Evolutionary conservation across 1,139 yeast species (phyloP).

Genomic region (Debaryomyces singareniensis): DNA sequence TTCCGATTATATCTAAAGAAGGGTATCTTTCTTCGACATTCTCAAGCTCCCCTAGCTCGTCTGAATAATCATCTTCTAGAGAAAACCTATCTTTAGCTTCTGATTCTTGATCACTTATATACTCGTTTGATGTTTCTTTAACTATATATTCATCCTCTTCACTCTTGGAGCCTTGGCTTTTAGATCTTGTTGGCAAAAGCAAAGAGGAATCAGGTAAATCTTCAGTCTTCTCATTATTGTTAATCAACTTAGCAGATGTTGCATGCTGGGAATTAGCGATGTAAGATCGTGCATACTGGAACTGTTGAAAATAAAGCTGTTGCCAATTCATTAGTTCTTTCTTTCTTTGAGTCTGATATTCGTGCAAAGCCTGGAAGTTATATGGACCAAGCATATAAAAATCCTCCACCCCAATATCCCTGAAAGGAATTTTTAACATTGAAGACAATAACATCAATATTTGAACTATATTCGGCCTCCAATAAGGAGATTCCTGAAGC

Average conservation of each 20-base stretch:
- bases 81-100: neutral
- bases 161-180: too few species aligned
- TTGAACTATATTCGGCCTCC: conserved; percentile 85
- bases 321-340: conserved; percentile 31
- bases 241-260: too few species aligned
- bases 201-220: too few species aligned
- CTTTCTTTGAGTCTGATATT: conserved; percentile 37
- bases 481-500: conserved; percentile 72
- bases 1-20: conserved; percentile 33
- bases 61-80: conserved; percentile 10
- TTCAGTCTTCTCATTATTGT: too few species aligned
- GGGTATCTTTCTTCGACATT: conserved; percentile 41
- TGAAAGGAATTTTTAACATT: conserved; percentile 25
- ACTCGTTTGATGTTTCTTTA: too few species aligned
- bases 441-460: conserved; percentile 32
- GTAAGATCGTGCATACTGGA: neutral
- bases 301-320: conserved; percentile 26
- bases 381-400: conserved; percentile 34
- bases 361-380: conserved; percentile 41
- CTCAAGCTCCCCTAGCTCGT: conserved; percentile 30
- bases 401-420: conserved; percentile 25
- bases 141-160: conserved; percentile 1
- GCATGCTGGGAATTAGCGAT: too few species aligned
- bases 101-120: neutral
- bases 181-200: too few species aligned